These are phyloP conservation scores for Noccaea bulbosa DNA, from an alignment of 345 rosid species.

Conservation along the genomic window DNA sequence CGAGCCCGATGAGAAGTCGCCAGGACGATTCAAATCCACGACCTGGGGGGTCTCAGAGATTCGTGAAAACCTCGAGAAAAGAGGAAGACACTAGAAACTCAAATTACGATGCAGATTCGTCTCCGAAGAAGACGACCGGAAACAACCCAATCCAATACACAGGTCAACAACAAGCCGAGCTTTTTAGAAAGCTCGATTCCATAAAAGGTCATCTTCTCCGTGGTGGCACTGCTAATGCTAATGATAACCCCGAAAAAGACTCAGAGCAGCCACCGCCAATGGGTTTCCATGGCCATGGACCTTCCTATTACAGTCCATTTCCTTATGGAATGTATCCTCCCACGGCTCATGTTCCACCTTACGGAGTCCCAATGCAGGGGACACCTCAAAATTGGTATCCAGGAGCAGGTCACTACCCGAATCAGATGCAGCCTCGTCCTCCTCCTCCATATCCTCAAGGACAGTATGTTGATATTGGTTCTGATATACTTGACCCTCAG, in stretches of 20 bases:
- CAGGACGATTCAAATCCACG: constrained; percentile 10
- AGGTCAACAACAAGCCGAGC: constrained; percentile 44
- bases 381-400: constrained; percentile 32
- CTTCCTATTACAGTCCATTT: constrained; percentile 53
- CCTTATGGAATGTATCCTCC: constrained; percentile 53
- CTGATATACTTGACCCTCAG: constrained; percentile 39
- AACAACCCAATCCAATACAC: constrained; percentile 17
- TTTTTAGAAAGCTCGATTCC: constrained; percentile 38
- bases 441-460: constrained; percentile 40
- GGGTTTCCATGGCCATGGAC: constrained; percentile 41
- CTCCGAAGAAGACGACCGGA: neutral
- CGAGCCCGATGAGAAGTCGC: constrained; percentile 7
- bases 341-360: constrained; percentile 47
- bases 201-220: constrained; percentile 39
- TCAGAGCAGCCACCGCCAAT: constrained; percentile 14
- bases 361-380: constrained; percentile 29
- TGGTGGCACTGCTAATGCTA: no score
- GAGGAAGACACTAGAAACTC: constrained; percentile 13
- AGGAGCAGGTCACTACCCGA: constrained; percentile 10
- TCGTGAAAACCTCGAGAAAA: neutral
- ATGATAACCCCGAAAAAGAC: constrained; percentile 9
- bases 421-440: constrained; percentile 34
- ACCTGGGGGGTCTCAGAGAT: constrained; percentile 26
- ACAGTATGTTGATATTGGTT: constrained; percentile 41
- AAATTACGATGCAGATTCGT: neutral